phyloP scores from a whole-genome alignment of 805 yeast genomes.

The Kuraishia hungarica region DNA sequence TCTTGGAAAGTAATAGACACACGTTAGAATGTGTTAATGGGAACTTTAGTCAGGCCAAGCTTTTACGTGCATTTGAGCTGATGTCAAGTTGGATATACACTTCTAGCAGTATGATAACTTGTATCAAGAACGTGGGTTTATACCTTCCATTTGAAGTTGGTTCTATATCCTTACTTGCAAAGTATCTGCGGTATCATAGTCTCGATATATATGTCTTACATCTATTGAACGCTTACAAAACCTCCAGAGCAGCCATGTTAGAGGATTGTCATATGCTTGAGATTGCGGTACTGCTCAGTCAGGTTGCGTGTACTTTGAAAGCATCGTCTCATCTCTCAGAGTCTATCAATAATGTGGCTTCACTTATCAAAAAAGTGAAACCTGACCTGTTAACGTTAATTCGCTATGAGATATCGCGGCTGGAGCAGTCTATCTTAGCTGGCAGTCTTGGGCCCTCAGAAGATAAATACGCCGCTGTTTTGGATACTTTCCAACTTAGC shows the following conservation, averaged over 20 bases:
- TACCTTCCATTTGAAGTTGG: neutral
- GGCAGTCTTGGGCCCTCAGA: conserved; percentile 14
- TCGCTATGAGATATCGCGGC: conserved; percentile 22
- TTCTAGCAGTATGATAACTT: neutral
- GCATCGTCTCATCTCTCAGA: neutral
- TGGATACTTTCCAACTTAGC: conserved; percentile 16
- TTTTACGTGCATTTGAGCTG: neutral
- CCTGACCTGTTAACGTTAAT: conserved; percentile 2
- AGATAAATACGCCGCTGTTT: conserved; percentile 17
- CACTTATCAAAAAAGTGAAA: neutral
- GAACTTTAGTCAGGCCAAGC: neutral
- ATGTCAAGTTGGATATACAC: conserved; percentile 7
- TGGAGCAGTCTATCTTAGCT: conserved; percentile 18
- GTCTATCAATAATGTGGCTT: neutral
- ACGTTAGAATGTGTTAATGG: conserved; percentile 11
- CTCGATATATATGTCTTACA: neutral
- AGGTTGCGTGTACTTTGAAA: neutral
- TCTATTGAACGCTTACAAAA: neutral
- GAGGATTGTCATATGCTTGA: neutral
- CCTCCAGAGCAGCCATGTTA: neutral
- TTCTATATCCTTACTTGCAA: neutral
- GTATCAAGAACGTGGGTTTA: neutral
- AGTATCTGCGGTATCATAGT: neutral
- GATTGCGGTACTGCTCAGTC: neutral
- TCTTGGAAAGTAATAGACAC: conserved; percentile 2